Percentiles rank a stretch among this genome's conserved stretches.
Conservation (phyloP, 202 grass and related monocot species). For the Carex sylvatica region DNA sequence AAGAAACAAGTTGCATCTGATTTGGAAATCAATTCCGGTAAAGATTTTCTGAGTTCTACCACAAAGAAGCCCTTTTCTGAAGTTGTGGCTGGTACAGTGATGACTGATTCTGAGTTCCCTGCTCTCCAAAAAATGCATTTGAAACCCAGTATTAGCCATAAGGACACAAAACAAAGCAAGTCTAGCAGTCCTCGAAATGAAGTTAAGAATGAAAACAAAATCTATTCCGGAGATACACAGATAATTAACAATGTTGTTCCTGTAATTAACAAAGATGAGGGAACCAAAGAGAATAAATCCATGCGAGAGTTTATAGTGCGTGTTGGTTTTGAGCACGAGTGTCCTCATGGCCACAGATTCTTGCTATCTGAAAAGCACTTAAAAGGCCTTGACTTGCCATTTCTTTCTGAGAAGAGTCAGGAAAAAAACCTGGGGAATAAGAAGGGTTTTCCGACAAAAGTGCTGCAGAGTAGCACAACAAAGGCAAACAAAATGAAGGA, state of each 20-base stretch:
- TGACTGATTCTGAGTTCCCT: conserved; percentile 69
- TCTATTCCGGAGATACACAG: conserved; percentile 49
- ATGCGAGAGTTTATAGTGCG: conserved; percentile 45
- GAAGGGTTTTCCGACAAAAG: conserved; percentile 39
- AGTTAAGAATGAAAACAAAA: conserved; percentile 35
- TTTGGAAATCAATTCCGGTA: conserved; percentile 59
- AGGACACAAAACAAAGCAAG: conserved; percentile 41
- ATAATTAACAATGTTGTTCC: conserved; percentile 81
- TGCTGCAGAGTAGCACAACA: conserved; percentile 23
- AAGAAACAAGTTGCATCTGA: conserved; percentile 50
- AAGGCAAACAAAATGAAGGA: conserved; percentile 36
- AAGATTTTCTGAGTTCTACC: conserved; percentile 82
- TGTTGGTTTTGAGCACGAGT: conserved; percentile 93
- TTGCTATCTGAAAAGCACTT: conserved; percentile 80
- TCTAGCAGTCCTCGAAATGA: conserved; percentile 45
- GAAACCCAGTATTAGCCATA: conserved; percentile 43
- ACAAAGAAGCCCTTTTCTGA: conserved; percentile 95
- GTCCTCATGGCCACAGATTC: conserved; percentile 85
- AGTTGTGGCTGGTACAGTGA: conserved; percentile 73
- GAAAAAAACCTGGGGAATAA: conserved; percentile 41
- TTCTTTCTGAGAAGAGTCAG: conserved; percentile 32
- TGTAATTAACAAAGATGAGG: conserved; percentile 45
- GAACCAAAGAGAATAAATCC: conserved; percentile 47
- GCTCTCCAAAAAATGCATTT: conserved; percentile 58
- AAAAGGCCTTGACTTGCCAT: conserved; percentile 51